Percentiles rank a stretch among this genome's conserved stretches.
phyloP scores from a whole-genome alignment of 2,329 filamentous ascomycete genomes.

The Elsinoe fawcettii region DNA sequence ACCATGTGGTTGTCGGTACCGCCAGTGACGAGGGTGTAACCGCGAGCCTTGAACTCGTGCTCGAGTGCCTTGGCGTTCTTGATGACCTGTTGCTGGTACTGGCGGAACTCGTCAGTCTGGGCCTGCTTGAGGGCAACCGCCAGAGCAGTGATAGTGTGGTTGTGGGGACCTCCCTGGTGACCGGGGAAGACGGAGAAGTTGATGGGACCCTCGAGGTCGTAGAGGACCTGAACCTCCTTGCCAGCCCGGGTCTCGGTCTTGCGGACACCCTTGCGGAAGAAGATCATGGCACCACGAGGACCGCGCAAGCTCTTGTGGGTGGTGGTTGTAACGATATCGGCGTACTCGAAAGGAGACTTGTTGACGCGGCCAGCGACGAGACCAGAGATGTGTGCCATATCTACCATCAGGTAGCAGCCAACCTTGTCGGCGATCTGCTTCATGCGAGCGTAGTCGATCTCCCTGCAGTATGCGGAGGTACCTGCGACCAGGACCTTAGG shows the following conservation, averaged over 20 bases:
- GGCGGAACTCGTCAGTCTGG: constrained; percentile 78
- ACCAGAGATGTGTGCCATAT: constrained; percentile 97
- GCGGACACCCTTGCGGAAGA: constrained; percentile 89
- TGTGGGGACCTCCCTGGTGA: constrained; percentile 95
- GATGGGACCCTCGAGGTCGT: constrained; percentile 87
- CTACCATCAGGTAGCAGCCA: constrained; percentile 84
- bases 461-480: constrained; percentile 88
- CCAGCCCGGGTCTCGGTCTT: constrained; percentile 77
- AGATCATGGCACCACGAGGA: constrained; percentile 94
- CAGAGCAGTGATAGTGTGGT: constrained; percentile 96
- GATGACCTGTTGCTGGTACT: constrained; percentile 85
- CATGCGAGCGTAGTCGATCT: constrained; percentile 93
- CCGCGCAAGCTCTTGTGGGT: constrained; percentile 96
- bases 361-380: constrained; percentile 87
- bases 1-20: constrained; percentile 98
- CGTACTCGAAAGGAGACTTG: constrained; percentile 78
- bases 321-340: constrained; percentile 94
- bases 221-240: constrained; percentile 60
- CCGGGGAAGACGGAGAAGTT: constrained; percentile 96
- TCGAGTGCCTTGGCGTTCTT: constrained; percentile 84
- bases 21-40: constrained; percentile 83
- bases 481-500: constrained; percentile 94
- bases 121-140: constrained; percentile 93
- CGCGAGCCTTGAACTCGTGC: constrained; percentile 68
- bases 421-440: constrained; percentile 84